Conservation (phyloP, 2,329 filamentous ascomycete species). For the Colletotrichum trifolii region DNA sequence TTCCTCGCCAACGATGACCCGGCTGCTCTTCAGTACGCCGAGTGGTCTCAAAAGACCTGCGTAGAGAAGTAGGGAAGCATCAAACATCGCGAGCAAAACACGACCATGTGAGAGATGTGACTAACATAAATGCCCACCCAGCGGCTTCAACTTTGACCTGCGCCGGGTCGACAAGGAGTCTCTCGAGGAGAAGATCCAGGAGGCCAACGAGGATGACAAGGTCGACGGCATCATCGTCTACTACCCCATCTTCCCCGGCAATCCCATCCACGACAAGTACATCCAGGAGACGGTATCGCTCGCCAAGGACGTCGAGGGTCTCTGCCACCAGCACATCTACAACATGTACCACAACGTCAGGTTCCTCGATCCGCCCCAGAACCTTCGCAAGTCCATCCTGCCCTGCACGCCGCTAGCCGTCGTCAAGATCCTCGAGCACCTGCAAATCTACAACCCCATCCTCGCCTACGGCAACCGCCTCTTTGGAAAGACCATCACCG, state of each 20-base stretch:
- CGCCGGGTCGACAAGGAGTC: conserved; percentile 86
- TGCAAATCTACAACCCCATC: conserved; percentile 96
- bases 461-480: conserved; percentile 92
- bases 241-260: conserved; percentile 90
- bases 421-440: conserved; percentile 95
- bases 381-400: conserved; percentile 88
- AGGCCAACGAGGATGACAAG: conserved; percentile 80
- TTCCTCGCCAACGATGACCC: conserved; percentile 94
- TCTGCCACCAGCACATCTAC: conserved; percentile 93
- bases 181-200: conserved; percentile 88
- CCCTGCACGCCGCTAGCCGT: conserved; percentile 96
- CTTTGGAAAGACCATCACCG: conserved; percentile 93
- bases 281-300: conserved; percentile 94
- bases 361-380: conserved; percentile 83
- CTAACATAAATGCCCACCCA: conserved; percentile 47
- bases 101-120: conserved; percentile 8
- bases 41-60: conserved; percentile 97
- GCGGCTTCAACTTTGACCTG: conserved; percentile 90
- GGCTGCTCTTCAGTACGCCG: conserved; percentile 90
- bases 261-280: conserved; percentile 90
- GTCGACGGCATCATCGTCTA: conserved; percentile 97
- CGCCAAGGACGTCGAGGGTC: conserved; percentile 93
- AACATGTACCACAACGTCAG: conserved; percentile 99
- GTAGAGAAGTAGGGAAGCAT: conserved; percentile 82
- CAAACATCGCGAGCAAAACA: conserved; percentile 29